These are phyloP conservation scores for Vanderwaltozyma polyspora DNA, from an alignment of 805 yeast species.

Conservation along the genomic window DNA sequence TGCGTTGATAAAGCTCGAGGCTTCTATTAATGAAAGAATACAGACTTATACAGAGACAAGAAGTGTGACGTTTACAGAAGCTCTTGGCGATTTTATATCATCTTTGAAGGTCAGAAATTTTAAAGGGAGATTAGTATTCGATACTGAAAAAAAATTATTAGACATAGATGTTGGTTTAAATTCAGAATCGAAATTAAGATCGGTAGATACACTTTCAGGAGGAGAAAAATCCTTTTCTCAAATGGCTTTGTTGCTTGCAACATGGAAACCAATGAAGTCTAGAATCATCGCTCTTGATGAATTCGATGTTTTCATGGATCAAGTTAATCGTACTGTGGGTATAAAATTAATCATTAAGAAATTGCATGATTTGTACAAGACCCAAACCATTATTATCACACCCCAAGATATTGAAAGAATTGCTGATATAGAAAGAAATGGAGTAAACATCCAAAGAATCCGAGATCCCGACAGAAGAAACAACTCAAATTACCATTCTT, in stretches of 20 bases:
- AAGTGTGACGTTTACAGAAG: slow-evolving; percentile 34
- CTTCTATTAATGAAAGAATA: slow-evolving; percentile 34
- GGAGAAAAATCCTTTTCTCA: slow-evolving; percentile 96
- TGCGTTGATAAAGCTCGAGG: slow-evolving; percentile 24
- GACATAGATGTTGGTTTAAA: slow-evolving; percentile 52
- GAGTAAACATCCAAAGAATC: slow-evolving; percentile 55
- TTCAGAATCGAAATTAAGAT: slow-evolving; percentile 46
- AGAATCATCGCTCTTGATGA: slow-evolving; percentile 87
- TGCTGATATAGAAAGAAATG: slow-evolving; percentile 50
- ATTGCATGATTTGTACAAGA: slow-evolving; percentile 44
- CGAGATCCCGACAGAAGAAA: slow-evolving; percentile 30
- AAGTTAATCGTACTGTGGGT: slow-evolving; percentile 73
- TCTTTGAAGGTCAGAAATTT: slow-evolving; percentile 60
- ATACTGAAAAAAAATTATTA: slow-evolving; percentile 39
- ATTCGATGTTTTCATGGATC: slow-evolving; percentile 96
- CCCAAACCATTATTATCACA: slow-evolving; percentile 86
- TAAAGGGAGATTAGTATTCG: slow-evolving; percentile 59
- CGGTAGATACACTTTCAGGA: slow-evolving; percentile 80
- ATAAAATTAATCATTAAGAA: slow-evolving; percentile 62
- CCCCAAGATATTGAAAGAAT: slow-evolving; percentile 74
- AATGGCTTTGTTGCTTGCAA: slow-evolving; percentile 71
- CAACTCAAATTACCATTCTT: slow-evolving; percentile 14
- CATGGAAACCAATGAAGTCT: slow-evolving; percentile 89
- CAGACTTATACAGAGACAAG: slow-evolving; percentile 33
- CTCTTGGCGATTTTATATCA: slow-evolving; percentile 45